phyloP scores from a whole-genome alignment of 2,329 filamentous ascomycete genomes.

The Ascocoryne sarcoides region DNA sequence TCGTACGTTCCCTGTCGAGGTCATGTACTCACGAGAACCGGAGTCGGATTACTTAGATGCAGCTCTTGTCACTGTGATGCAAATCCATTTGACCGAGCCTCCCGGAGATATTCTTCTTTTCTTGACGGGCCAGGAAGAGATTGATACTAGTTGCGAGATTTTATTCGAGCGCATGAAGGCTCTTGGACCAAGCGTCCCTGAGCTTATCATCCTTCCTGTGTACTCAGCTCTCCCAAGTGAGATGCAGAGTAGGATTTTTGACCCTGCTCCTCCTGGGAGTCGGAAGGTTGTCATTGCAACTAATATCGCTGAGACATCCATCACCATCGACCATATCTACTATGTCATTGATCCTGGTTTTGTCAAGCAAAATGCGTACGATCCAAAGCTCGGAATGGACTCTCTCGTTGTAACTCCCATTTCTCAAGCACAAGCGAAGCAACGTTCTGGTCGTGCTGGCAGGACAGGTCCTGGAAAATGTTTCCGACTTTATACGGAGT shows the following conservation, averaged over 20 bases:
- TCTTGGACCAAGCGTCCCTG: constrained; percentile 79
- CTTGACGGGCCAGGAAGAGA: constrained; percentile 94
- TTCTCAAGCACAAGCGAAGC: constrained; percentile 92
- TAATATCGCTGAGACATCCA: constrained; percentile 95
- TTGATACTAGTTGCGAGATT: constrained; percentile 90
- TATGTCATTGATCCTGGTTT: constrained; percentile 97
- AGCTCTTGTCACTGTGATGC: constrained; percentile 93
- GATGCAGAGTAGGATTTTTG: constrained; percentile 90
- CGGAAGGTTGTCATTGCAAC: constrained; percentile 96
- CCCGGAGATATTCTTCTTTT: constrained; percentile 93
- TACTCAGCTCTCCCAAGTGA: constrained; percentile 90
- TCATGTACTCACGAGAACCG: constrained; percentile 90
- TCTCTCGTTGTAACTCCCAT: constrained; percentile 92
- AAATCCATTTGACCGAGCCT: constrained; percentile 90
- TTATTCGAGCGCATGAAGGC: constrained; percentile 95
- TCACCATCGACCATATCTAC: constrained; percentile 96
- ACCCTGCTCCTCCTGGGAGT: constrained; percentile 75
- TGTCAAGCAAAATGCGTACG: constrained; percentile 95
- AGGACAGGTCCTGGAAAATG: constrained; percentile 94
- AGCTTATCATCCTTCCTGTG: constrained; percentile 88
- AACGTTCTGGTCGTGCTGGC: constrained; percentile 84
- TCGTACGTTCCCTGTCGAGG: constrained; percentile 88
- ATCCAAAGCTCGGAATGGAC: constrained; percentile 96
- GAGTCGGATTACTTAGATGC: constrained; percentile 94
- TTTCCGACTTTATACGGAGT: constrained; percentile 91